Base-by-base conservation (phyloP, 2,329 filamentous ascomycete species). In the Mycosphaerella sp. region DNA sequence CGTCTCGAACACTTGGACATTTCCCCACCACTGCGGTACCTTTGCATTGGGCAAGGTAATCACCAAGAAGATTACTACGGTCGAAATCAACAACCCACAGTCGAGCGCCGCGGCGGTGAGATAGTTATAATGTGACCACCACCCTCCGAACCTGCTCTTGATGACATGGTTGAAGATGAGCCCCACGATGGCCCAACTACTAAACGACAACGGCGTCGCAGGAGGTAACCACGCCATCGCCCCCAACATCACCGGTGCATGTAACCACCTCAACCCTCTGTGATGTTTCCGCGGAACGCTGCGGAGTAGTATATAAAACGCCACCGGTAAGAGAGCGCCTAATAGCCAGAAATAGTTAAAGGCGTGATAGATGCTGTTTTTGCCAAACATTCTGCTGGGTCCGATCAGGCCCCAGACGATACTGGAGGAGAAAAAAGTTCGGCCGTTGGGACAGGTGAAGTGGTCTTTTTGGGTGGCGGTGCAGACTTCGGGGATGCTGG, bases 91-190 rank as follows among this genome's bases (percentile, higher is more conserved):
- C 17, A 95, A 74, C 0, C 89, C 88, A 1, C 86, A 90, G 67
- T 95, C 89, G 52, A 95, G 76, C 1, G 87, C 89, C 0, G 89
- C 89, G 54, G 85, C 89, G 49, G 95, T 75, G 3, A 88, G 91
- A 87, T 95, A 93, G 40, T 87, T 92, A 69, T 95, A 95, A 71
- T 95, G 93, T 45, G 82, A 83, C 89, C 89, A 95, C 89, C 89
- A 95, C 1, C 81, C 83, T 31, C 76, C 77, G 26, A 82, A 85
- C 21, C 85, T 77, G 36, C 81, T 81, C 67, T 84, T 83, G 65
- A 95, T 79, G 56, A 85, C 70, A 67, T 85, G 83, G 69, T 95
- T 95, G 77, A 95, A 95, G 42, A 88, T 62, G 69, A 86, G 93
- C 72, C 87, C 93, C 17, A 93, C 87, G 8, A 95, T 73, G 0